Evolutionary conservation across 1,139 yeast species (phyloP).

Genomic region (Blastobotrys persicus): DNA sequence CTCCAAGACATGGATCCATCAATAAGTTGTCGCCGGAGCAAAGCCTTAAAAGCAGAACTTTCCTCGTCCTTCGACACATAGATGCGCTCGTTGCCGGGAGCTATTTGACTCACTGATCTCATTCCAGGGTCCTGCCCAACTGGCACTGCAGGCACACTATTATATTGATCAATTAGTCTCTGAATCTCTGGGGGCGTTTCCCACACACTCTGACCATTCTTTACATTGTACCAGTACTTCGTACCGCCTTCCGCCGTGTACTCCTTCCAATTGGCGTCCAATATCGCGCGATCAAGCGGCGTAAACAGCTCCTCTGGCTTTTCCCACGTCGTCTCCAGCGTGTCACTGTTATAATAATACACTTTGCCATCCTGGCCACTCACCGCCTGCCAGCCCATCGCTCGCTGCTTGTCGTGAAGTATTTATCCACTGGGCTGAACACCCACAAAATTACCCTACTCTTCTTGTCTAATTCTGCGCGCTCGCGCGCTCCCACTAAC

Average conservation of each 20-base stretch:
- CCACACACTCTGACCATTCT: conserved; percentile 76
- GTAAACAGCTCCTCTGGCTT: conserved; percentile 57
- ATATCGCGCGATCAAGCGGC: conserved; percentile 37
- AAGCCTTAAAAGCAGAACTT: conserved; percentile 47
- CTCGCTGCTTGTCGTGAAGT: too few relatives aligned
- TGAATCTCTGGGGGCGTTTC: conserved; percentile 55
- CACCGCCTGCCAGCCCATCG: conserved; percentile 60
- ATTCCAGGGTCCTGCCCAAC: background rate
- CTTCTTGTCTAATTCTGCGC: too few relatives aligned
- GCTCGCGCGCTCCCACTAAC: background rate
- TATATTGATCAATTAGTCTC: background rate
- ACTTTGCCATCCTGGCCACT: conserved; percentile 63
- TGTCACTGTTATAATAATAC: conserved; percentile 66
- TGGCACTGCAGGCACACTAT: background rate
- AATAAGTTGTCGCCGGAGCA: conserved; percentile 55
- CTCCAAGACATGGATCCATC: conserved; percentile 78
- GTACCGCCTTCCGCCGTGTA: conserved; percentile 65
- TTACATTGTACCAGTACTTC: conserved; percentile 66
- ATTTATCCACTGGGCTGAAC: too few relatives aligned
- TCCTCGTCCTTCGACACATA: conserved; percentile 37
- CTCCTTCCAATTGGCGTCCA: conserved; percentile 57
- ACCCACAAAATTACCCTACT: background rate
- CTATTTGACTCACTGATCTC: conserved; percentile 5
- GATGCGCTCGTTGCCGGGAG: conserved; percentile 8
- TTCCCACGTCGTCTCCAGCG: conserved; percentile 79